Conservation (phyloP, 208 protist species). For the Acanthamoeba royreba region DNA sequence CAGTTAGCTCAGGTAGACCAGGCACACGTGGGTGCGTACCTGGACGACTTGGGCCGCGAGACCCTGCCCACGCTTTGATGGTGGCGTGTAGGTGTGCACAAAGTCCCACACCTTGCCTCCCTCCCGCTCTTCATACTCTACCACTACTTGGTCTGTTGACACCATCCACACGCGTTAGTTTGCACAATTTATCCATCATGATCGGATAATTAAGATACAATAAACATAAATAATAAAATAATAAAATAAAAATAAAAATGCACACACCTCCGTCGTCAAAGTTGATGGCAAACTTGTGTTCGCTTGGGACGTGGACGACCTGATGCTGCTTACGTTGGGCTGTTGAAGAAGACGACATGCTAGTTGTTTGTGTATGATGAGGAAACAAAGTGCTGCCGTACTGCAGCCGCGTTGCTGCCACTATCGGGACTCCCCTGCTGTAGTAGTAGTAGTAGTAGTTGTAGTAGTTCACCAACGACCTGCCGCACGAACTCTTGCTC, state of each 20-base stretch:
- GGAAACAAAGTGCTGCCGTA: too few relatives aligned
- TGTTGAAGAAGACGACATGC: not conserved
- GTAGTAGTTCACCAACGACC: too few relatives aligned
- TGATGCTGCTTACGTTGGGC: not conserved
- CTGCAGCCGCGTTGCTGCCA: too few relatives aligned
- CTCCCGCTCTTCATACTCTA: not conserved
- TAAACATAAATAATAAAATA: not conserved
- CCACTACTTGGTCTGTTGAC: conserved; percentile 6
- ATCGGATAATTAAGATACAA: too few relatives aligned
- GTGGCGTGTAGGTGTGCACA: conserved; percentile 2
- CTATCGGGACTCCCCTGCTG: too few relatives aligned
- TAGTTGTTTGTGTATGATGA: too few relatives aligned
- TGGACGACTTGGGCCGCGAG: not conserved
- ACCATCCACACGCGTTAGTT: too few relatives aligned
- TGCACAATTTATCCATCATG: too few relatives aligned
- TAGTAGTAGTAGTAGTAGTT: too few relatives aligned
- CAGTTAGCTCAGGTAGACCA: not conserved
- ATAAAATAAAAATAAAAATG: not conserved
- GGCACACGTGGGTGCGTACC: not conserved
- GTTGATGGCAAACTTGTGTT: conserved; percentile 22
- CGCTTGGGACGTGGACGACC: not conserved
- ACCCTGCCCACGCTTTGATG: not conserved
- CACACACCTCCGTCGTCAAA: conserved; percentile 22
- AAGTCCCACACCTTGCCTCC: conserved; percentile 32
- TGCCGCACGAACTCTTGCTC: too few relatives aligned